Evolutionary conservation across 2,329 filamentous ascomycete species (phyloP), one percentile per base, ranked within the genome.

Genomic region (Ophiostoma novo-ulmi): DNA sequence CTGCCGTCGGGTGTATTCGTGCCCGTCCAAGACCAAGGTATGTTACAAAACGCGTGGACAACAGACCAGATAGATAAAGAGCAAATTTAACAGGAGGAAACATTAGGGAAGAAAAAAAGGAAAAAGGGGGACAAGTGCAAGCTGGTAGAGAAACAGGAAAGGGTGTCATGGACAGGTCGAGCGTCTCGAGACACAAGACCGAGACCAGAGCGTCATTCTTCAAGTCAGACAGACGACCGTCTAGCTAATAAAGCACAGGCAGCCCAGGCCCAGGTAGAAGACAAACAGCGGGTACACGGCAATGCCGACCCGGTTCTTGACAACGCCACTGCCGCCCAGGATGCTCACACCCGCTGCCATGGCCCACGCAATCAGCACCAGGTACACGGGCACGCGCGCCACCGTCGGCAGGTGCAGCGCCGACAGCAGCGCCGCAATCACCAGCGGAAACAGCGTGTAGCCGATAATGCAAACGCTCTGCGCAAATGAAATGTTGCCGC

Each of bases 391-490:
- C 78, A 98, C 92, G 71, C 95, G 87, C 6, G 91, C 88, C 74
- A 98, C 91, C 75, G 88, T 90, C 61, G 89, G 90, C 8, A 98
- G 85, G 68, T 88, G 85, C 41, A 99, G 78, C 0, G 94, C 94
- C 70, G 93, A 97, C 74, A 99, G 87, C 69, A 97, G 82, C 1
- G 94, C 89, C 8, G 96, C 96, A 75, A 99, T 91, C 76, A 98
- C 95, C 69, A 99, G 87, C 1, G 95, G 95, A 82, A 99, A 99
- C 70, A 99, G 87, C 0, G 95, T 99, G 81, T 99, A 99, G 65
- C 95, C 95, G 78, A 99, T 99, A 76, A 99, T 96, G 80, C 94
- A 98, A 75, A 99, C 88, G 71, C 93, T 97, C 80, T 99, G 95
- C 77, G 97, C 95, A 80, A 99, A 99, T 22, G 95, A 97, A 77